Conservation (phyloP, 2,329 filamentous ascomycete genomes). For the Claviceps sp. region DNA sequence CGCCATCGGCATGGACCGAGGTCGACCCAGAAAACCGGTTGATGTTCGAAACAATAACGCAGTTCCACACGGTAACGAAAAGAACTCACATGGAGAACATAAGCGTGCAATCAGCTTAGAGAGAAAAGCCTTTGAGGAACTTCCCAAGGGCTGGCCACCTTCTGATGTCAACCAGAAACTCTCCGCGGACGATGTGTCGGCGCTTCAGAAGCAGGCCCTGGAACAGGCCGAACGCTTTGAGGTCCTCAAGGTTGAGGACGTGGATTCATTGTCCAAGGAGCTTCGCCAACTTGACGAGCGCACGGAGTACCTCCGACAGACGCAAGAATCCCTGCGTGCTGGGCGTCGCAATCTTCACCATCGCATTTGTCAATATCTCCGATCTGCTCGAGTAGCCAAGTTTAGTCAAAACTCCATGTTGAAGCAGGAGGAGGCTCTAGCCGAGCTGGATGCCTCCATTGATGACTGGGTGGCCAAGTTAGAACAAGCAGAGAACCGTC, state of each 20-base stretch:
- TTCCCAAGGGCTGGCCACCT: constrained; percentile 45
- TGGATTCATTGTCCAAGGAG: constrained; percentile 57
- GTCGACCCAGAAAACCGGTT: constrained; percentile 42
- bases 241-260: constrained; percentile 47
- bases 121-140: constrained; percentile 42
- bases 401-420: constrained; percentile 65
- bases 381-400: constrained; percentile 54
- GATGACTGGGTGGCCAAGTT: constrained; percentile 71
- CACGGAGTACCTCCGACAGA: constrained; percentile 64
- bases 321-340: constrained; percentile 60
- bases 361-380: constrained; percentile 65
- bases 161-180: constrained; percentile 38
- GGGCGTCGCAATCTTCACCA: constrained; percentile 64
- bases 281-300: constrained; percentile 64
- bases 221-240: constrained; percentile 51
- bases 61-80: constrained; percentile 24
- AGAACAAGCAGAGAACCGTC: constrained; percentile 67
- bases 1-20: constrained; percentile 43
- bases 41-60: constrained; percentile 28
- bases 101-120: constrained; percentile 38
- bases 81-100: constrained; percentile 5
- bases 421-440: constrained; percentile 67
- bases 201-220: constrained; percentile 46
- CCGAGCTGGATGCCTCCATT: constrained; percentile 63
- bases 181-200: constrained; percentile 32